Evolutionary conservation across 441 rosid genomes (phyloP).

Genomic region (Populus hybrid): DNA sequence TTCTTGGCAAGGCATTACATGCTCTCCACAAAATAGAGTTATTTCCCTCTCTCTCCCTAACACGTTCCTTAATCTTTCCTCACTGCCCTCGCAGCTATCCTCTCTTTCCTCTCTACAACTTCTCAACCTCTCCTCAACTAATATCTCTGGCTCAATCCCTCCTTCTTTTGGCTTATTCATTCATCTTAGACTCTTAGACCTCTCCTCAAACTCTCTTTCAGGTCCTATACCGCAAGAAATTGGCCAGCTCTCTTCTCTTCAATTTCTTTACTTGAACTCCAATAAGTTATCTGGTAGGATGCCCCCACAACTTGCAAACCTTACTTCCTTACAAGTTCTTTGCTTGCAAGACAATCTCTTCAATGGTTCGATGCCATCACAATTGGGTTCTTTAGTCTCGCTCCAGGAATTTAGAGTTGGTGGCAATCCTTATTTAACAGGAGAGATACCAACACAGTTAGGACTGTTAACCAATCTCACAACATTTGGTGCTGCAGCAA

Average conservation of each 20-base stretch:
- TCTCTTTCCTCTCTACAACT: slow-evolving; percentile 82
- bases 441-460: slow-evolving; percentile 69
- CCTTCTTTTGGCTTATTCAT: slow-evolving; percentile 65
- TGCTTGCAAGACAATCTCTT: slow-evolving; percentile 84
- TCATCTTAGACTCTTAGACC: slow-evolving; percentile 73
- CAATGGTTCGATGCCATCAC: slow-evolving; percentile 81
- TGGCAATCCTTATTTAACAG: slow-evolving; percentile 74
- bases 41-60: slow-evolving; percentile 75
- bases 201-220: slow-evolving; percentile 80
- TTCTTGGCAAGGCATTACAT: slow-evolving; percentile 87
- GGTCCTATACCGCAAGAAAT: slow-evolving; percentile 72
- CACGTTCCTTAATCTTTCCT: slow-evolving; percentile 81
- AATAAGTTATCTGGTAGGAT: slow-evolving; percentile 69
- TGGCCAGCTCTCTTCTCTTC: slow-evolving; percentile 69
- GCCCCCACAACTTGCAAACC: slow-evolving; percentile 65
- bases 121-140: slow-evolving; percentile 83
- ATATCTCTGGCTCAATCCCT: slow-evolving; percentile 84
- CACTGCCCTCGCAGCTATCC: slow-evolving; percentile 61
- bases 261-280: slow-evolving; percentile 79
- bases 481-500: slow-evolving; percentile 84
- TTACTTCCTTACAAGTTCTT: slow-evolving; percentile 61
- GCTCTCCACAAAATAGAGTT: slow-evolving; percentile 76
- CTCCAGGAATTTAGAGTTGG: slow-evolving; percentile 84
- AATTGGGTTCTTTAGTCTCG: slow-evolving; percentile 66
- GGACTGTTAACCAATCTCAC: slow-evolving; percentile 76